Evolutionary conservation across 2,329 filamentous ascomycete species (phyloP), one percentile per base, ranked within the genome.

Genomic region (Corinectria fuckeliana): DNA sequence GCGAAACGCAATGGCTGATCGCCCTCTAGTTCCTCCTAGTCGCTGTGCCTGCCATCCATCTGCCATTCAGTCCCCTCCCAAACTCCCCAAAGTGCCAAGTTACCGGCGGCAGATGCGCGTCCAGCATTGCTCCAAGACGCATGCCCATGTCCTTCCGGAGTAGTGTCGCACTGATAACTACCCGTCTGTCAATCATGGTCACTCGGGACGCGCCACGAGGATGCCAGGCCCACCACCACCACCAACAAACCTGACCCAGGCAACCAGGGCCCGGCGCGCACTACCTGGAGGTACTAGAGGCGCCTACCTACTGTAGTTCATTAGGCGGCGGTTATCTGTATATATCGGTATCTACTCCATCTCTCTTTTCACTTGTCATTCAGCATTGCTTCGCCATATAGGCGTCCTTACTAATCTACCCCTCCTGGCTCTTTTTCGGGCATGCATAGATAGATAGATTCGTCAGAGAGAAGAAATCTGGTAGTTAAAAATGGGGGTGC

Each of bases 21-120:
- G 52, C 54, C 53, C 56, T 65, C 58, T 67, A 52, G 55, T 21
- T 9, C 36, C n/a, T n/a, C 13, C 9, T 28, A 21, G 36, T 41
- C 26, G 50, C n/a, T 6, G 10, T 39, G 21, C 49, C 21, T 30
- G 9, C 36, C 36, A 32, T 34, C 28, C n/a, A 21, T 23, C 34
- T 34, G 13, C 41, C 23, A 48, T 23, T 23, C 21, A 34, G 26
- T 49, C 44, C 39, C 44, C 25, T 54, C 51, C 16, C 39, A 51
- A n/a, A n/a, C n/a, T n/a, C 48, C 48, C 48, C 50, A 23, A 42
- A n/a, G 28, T 28, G 49, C 9, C 42, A 49, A 23, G 26, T 63
- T 61, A 39, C 58, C 47, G 56, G 65, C 67, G 67, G 63, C 63
- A 69, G 66, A 69, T 69, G 67, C 63, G 67, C 67, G 66, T 69